Conservation (phyloP, 78 protist genomes). For the Cavenderia fasciculata region DNA sequence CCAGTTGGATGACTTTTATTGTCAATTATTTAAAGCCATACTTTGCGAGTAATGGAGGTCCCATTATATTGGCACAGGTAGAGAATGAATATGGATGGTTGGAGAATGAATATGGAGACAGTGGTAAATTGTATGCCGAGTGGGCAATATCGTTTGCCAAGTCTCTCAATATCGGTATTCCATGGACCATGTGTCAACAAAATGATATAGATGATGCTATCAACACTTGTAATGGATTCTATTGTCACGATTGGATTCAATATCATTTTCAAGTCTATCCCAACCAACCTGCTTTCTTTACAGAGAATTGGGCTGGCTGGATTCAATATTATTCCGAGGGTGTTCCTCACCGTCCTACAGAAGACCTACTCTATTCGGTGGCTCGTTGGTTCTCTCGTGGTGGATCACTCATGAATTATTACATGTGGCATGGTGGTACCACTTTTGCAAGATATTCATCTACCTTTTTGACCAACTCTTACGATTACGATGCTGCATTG, state of each 20-base stretch:
- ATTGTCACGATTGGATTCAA: conserved; percentile 40
- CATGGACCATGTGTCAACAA: conserved; percentile 61
- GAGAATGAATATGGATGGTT: conserved; percentile 82
- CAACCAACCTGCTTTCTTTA: conserved; percentile 45
- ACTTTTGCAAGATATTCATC: conserved; percentile 56
- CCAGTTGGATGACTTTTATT: neutral
- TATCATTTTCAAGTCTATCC: neutral
- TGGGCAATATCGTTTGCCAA: conserved; percentile 29
- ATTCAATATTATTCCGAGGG: conserved; percentile 22
- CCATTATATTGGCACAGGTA: conserved; percentile 76
- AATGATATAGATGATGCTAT: conserved; percentile 2
- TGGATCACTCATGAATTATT: conserved; percentile 46
- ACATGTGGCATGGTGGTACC: conserved; percentile 82
- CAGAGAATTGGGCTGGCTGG: conserved; percentile 64
- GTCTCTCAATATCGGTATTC: conserved; percentile 19
- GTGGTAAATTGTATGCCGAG: conserved; percentile 10
- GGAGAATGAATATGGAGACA: conserved; percentile 37
- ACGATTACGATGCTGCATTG: conserved; percentile 71
- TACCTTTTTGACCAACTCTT: conserved; percentile 52
- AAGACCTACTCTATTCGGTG: conserved; percentile 10
- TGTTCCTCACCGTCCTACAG: conserved; percentile 23
- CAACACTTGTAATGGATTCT: conserved; percentile 40
- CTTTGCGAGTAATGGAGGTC: conserved; percentile 73
- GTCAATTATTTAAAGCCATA: neutral
- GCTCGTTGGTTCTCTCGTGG: conserved; percentile 20